Conservation (phyloP, 2,329 filamentous ascomycete genomes). For the Colletotrichum brevisporum region DNA sequence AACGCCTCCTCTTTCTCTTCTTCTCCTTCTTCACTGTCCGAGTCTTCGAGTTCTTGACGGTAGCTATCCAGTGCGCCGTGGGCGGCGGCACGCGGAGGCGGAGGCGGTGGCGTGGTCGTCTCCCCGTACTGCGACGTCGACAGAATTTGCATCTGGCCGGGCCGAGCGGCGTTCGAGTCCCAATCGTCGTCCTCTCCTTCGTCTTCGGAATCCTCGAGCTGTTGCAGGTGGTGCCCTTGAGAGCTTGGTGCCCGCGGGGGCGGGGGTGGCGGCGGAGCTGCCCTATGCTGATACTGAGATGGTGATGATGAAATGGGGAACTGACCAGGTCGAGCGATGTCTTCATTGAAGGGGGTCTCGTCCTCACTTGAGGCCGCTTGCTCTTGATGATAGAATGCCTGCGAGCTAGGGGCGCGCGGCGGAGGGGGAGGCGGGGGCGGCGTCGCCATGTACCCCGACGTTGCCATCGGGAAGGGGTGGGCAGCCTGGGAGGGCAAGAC, state of each 20-base stretch:
- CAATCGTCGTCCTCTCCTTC: constrained; percentile 29
- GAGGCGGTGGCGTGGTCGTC: constrained; percentile 22
- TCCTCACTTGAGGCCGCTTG: constrained; percentile 38
- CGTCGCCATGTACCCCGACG: constrained; percentile 2
- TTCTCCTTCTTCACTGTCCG: constrained; percentile 30
- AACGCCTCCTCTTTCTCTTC: constrained; percentile 29
- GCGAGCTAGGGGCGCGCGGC: constrained; percentile 22
- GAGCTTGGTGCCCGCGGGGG: constrained; percentile 22
- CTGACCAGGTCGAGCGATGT: constrained; percentile 37
- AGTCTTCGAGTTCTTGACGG: constrained; percentile 26
- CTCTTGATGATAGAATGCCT: constrained; percentile 37
- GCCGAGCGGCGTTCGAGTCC: constrained; percentile 30
- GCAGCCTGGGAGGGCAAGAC: constrained; percentile 9
- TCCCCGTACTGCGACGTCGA: constrained; percentile 29
- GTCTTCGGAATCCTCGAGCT: constrained; percentile 23
- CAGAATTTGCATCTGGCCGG: constrained; percentile 28
- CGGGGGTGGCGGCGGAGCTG: constrained; percentile 24
- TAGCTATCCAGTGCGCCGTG: constrained; percentile 19
- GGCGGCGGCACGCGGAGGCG: constrained; percentile 23
- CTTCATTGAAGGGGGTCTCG: constrained; percentile 18
- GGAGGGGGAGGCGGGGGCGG: constrained; percentile 20
- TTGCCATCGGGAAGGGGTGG: constrained; percentile 10
- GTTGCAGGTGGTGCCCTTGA: constrained; percentile 18
- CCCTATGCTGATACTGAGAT: constrained; percentile 35
- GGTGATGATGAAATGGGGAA: constrained; percentile 41